These are phyloP conservation scores for Nannochloropsis gaditana DNA, from an alignment of 108 stramenopile genomes.

Conservation along the genomic window DNA sequence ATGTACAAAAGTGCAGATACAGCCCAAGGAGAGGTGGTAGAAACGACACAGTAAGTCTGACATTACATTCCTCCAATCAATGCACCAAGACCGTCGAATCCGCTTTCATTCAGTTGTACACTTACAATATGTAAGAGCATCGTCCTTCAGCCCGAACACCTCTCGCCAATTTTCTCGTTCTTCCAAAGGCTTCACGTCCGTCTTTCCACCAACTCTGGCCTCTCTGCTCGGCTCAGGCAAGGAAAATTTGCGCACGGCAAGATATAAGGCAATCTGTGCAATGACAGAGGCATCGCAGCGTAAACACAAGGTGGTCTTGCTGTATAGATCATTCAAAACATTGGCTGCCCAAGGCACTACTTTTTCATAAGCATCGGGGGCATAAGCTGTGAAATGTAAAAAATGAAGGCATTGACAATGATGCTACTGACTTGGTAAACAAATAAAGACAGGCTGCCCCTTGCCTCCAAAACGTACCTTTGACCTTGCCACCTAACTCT, in stretches of 20 bases:
- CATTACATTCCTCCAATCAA: not conserved
- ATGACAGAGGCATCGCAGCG: conserved; percentile 6
- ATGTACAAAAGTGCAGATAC: not conserved
- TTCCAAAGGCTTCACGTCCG: not conserved
- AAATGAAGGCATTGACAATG: not conserved
- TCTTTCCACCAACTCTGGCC: not conserved
- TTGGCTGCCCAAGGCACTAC: conserved; percentile 5
- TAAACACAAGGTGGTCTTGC: conserved; percentile 7
- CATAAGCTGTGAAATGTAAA: not conserved
- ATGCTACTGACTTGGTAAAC: not conserved
- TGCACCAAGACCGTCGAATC: not conserved
- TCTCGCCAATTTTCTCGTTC: not conserved
- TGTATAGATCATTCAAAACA: conserved; percentile 13
- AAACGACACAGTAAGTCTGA: not conserved
- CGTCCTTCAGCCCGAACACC: not conserved
- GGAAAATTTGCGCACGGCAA: not conserved
- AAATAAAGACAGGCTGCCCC: too few relatives aligned
- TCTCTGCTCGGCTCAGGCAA: not conserved
- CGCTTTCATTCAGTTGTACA: not conserved
- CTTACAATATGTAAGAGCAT: conserved; percentile 16
- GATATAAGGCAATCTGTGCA: conserved; percentile 13
- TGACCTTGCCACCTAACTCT: conserved; percentile 12
- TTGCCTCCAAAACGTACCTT: not conserved
- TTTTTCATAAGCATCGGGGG: not conserved
- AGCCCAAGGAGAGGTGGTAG: not conserved